phyloP scores from a whole-genome alignment of 2,329 filamentous ascomycete genomes.

The Sclerotinia glacialis region DNA sequence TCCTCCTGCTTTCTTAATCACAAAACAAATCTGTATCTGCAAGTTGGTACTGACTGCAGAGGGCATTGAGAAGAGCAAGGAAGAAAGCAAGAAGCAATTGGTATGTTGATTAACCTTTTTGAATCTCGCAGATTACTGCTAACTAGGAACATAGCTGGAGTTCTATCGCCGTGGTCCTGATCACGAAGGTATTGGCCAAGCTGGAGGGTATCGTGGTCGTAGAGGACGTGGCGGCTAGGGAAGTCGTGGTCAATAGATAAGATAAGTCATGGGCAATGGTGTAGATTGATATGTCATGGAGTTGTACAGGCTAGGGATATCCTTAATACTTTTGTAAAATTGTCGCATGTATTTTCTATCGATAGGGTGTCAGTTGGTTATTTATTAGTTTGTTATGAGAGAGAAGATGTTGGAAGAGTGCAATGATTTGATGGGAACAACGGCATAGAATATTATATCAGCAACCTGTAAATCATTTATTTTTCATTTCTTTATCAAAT shows the following conservation, averaged over 20 bases:
- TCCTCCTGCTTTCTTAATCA: no score
- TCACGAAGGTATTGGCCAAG: neutral
- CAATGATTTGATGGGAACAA: neutral
- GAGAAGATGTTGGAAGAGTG: neutral
- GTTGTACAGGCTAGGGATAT: neutral
- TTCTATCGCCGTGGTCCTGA: neutral
- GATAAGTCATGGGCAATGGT: rapidly evolving
- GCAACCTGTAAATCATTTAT: neutral
- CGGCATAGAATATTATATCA: no score
- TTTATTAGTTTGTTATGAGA: neutral
- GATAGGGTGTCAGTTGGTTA: neutral
- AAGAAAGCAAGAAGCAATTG: neutral
- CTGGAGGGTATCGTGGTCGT: neutral
- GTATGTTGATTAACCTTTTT: neutral
- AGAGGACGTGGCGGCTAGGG: no score
- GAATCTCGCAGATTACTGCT: neutral
- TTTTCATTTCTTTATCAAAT: rapidly evolving
- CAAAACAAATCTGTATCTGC: no score
- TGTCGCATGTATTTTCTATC: neutral
- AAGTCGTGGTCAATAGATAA: neutral
- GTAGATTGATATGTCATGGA: neutral
- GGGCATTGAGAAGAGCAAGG: neutral
- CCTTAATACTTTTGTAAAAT: neutral
- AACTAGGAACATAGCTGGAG: neutral
- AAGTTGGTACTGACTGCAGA: neutral